Base-by-base conservation (phyloP, 805 yeast species). In the Candida hispaniensis region DNA sequence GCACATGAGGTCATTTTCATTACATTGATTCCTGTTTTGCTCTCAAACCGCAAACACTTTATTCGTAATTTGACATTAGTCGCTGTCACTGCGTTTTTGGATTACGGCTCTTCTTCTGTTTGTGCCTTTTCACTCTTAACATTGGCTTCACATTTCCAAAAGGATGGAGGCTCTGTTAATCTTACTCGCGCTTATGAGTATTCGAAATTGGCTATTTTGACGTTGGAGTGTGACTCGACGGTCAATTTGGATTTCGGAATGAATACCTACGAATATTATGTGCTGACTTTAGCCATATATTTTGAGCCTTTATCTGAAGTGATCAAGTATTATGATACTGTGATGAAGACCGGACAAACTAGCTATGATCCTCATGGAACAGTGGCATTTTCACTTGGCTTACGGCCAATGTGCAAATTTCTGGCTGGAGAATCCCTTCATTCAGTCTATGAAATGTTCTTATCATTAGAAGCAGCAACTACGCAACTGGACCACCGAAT, bases 1-100 rank as follows among this genome's bases (percentile, higher is more conserved):
- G 51, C 59, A 2, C 66, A 62, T 18, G 67, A 66, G 38, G 49
- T 68, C 15, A 52, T 67, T 10, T 44, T 59, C 27, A 64, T 60
- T 18, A 39, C 68, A 17, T 46, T 66, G 4, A 44, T 55, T 8
- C 61, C 64, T 0, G 47, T 61, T 1, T 50, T 59, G 26, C 41
- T 50, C 6, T 32, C 51, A 5, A 52, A 52, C 1, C 48, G 54
- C 18, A 30, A 48, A 2, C 40, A 46, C 11, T 49, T 66, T 5
- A 44, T 59, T 4, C 41, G 51, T 19, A 51, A 60, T 4, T 35
- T 66, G 6, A 50, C 58, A 5, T 53, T 55, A 4, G 56, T 58
- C 25, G 45, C 59, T 4, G 52, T 66, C 0, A 38, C 50, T 7
- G 46, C 61, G 18, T 55, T 66, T 49, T 38, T 56, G n/a, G 52